These are phyloP conservation scores for Phoma sp. DNA, from an alignment of 2,329 filamentous ascomycete species.

Conservation along the genomic window DNA sequence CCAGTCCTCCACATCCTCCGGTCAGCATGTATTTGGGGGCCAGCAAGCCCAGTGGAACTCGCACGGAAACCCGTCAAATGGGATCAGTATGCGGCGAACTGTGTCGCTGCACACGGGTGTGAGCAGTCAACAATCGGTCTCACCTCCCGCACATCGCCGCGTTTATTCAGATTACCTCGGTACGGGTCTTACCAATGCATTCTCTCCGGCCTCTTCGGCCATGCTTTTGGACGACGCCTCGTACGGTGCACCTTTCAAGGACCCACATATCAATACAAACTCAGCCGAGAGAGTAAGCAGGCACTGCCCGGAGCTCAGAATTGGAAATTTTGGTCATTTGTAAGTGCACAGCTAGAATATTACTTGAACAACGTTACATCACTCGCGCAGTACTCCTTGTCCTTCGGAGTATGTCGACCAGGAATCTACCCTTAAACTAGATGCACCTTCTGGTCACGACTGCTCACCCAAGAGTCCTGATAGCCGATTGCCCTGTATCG, in stretches of 20 bases:
- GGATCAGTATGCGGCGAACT: neutral
- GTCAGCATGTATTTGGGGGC: neutral
- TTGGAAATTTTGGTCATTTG: neutral
- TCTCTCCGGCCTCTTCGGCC: too few species aligned
- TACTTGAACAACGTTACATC: constrained; percentile 1
- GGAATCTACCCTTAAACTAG: too few species aligned
- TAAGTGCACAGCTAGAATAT: neutral
- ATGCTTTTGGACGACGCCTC: too few species aligned
- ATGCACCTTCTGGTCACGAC: too few species aligned
- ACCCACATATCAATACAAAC: too few species aligned
- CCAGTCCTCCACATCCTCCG: constrained; percentile 12
- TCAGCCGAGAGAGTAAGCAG: too few species aligned
- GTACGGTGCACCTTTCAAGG: too few species aligned
- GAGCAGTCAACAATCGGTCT: neutral
- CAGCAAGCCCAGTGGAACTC: neutral
- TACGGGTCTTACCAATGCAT: neutral
- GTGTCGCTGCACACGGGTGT: neutral
- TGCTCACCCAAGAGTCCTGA: too few species aligned
- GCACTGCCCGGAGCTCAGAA: neutral
- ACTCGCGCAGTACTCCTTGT: neutral
- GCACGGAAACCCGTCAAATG: neutral
- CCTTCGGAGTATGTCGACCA: too few species aligned
- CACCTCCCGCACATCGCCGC: neutral
- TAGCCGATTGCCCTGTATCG: too few species aligned
- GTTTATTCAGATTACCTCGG: neutral